Base-by-base conservation (phyloP, 192 early-diverging fungal genomes). In the Podila verticillata region DNA sequence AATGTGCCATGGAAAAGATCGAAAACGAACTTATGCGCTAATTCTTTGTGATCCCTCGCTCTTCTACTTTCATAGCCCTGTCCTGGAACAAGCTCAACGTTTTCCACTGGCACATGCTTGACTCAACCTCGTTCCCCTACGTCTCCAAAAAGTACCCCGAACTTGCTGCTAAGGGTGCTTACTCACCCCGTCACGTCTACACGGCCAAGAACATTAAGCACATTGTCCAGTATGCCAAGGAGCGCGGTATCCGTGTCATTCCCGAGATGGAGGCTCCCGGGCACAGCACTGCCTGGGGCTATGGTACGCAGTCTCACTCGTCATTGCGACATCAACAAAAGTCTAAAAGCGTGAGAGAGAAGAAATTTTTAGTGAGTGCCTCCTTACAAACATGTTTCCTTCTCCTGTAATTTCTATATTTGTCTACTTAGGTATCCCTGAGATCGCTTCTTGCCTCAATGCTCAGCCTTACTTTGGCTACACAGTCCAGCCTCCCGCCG, bases 191-290 rank as follows among this genome's bases (percentile, higher is more conserved):
- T 49, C 65, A 86, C 48, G 48, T 73, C 54, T 89, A 90, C 74
- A 73, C 77, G 7, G 70, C 78, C 29, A 69, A 62, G 15, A 85
- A 89, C 20, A 77, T 90, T 31, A 57, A 71, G 44, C 47, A 29
- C 19, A 68, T 90, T 28, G 74, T 90, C n/a, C 65, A 66, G 22
- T 90, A 85, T 64, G 89, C 85, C 10, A 72, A 78, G 35, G 84
- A 81, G 63, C 78, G 85, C 6, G 87, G 87, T 47, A 83, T 90
- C 57, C 82, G 89, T 48, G 84, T 90, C 5, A 86, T 90, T 36
- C 89, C 89, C 34, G 89, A 90, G 69, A 83, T 89, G 56, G 89
- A 90, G 35, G 74, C 89, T 56, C 87, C 87, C 6, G 87, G 87
- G 4, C 87, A 89, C 62, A 83, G 73, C 59, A 72, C 77, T n/a